A percentile compares a stretch with the other conserved stretches of the same genome.
Conservation (phyloP, 257 asterid genomes). For the Ajuga chamaepitys region DNA sequence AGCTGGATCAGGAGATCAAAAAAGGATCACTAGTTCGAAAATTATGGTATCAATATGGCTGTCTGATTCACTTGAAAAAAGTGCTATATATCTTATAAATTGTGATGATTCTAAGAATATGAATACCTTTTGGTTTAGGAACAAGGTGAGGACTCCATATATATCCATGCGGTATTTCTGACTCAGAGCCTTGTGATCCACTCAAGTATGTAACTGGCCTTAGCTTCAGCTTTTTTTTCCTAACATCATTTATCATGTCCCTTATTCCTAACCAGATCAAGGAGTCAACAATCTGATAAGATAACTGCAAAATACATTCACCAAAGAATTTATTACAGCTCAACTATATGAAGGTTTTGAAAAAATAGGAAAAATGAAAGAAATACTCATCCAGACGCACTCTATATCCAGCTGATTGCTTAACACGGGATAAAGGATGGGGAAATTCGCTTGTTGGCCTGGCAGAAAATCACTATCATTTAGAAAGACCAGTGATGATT, state of each 20-base stretch:
- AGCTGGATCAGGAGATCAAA: too few relatives aligned
- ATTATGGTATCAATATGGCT: constrained; percentile 4
- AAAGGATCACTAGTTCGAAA: too few relatives aligned
- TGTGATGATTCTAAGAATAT: neutral
- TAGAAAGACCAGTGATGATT: neutral
- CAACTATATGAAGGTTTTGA: too few relatives aligned
- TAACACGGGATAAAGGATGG: constrained; percentile 94
- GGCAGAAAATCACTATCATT: constrained; percentile 19
- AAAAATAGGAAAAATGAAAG: too few relatives aligned
- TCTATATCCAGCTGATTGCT: constrained; percentile 93
- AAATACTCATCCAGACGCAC: constrained; percentile 29
- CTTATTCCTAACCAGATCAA: constrained; percentile 96
- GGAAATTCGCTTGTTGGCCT: constrained; percentile 98
- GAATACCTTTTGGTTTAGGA: constrained; percentile 93
- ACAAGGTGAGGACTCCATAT: constrained; percentile 99
- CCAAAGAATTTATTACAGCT: too few relatives aligned
- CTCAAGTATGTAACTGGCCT: constrained; percentile 90
- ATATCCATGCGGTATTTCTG: constrained; percentile 84
- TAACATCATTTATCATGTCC: constrained; percentile 83
- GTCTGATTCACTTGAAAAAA: too few relatives aligned
- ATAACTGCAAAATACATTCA: constrained; percentile 63
- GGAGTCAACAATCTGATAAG: constrained; percentile 95
- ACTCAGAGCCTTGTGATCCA: constrained; percentile 80
- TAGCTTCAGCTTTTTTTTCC: constrained; percentile 87
- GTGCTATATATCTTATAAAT: too few relatives aligned